These are phyloP conservation scores for Komagataella pseudopastoris DNA, from an alignment of 805 yeast species.

Conservation along the genomic window DNA sequence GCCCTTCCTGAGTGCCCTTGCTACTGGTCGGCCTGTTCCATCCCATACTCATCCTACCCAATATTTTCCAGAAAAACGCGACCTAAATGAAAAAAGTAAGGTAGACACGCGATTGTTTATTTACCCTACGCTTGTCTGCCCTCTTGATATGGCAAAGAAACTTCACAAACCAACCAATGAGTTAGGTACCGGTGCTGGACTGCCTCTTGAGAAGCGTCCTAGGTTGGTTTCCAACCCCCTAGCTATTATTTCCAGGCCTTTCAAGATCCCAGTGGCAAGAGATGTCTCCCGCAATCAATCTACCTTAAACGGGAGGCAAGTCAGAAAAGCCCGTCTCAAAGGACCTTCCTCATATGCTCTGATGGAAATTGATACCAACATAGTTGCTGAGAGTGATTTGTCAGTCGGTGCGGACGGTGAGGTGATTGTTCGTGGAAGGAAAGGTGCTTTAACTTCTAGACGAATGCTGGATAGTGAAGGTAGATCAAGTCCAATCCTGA, in stretches of 20 bases:
- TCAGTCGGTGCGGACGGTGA: conserved; percentile 17
- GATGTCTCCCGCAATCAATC: conserved; percentile 7
- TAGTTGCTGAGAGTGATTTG: conserved; percentile 21
- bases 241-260: conserved; percentile 47
- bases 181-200: conserved; percentile 60
- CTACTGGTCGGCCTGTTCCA: not conserved
- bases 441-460: conserved; percentile 51
- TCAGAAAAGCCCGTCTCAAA: conserved; percentile 14
- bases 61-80: not conserved
- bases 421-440: conserved; percentile 16
- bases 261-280: conserved; percentile 44
- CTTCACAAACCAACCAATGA: conserved; percentile 29
- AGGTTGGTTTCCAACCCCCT: conserved; percentile 39
- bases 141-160: conserved; percentile 5
- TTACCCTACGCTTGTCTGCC: not conserved
- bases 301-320: conserved; percentile 9
- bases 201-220: conserved; percentile 41
- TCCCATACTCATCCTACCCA: not conserved
- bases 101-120: not conserved
- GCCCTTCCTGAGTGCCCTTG: no score
- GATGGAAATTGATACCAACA: conserved; percentile 14
- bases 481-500: conserved; percentile 25
- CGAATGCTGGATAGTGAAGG: conserved; percentile 28
- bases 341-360: conserved; percentile 28
- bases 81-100: not conserved